These are phyloP conservation scores for Clitopilus hobsonii DNA, from an alignment of 768 basidiomycete genomes.

Conservation along the genomic window DNA sequence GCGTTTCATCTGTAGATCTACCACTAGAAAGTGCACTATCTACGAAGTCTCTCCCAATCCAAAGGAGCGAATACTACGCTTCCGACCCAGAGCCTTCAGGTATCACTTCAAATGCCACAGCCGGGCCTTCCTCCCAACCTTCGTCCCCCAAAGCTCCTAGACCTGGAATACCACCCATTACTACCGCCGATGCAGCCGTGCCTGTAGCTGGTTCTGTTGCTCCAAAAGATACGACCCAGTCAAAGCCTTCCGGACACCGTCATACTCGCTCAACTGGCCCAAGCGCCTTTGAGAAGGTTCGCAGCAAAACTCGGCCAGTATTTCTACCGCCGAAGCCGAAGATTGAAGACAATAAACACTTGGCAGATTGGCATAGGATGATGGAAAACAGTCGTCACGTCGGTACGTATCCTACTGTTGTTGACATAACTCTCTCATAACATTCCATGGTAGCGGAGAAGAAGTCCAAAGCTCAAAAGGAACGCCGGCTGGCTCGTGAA, in stretches of 20 bases:
- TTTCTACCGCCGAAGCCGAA: too few species aligned
- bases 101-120: slow-evolving; percentile 9
- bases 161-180: neutral
- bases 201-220: slow-evolving; percentile 6
- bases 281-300: slow-evolving; percentile 70
- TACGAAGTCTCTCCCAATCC: slow-evolving; percentile 17
- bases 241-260: slow-evolving; percentile 31
- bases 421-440: neutral
- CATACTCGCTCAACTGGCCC: slow-evolving; percentile 57
- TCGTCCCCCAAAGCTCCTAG: slow-evolving; percentile 15
- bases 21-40: slow-evolving; percentile 10
- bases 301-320: slow-evolving; percentile 70
- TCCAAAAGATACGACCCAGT: neutral
- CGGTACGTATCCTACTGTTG: slow-evolving; percentile 40
- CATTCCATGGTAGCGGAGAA: slow-evolving; percentile 54
- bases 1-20: slow-evolving; percentile 5
- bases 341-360: slow-evolving; percentile 82
- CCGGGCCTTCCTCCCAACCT: slow-evolving; percentile 8
- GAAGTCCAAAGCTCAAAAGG: slow-evolving; percentile 55
- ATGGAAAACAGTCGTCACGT: slow-evolving; percentile 74
- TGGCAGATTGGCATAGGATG: slow-evolving; percentile 85
- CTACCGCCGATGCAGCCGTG: slow-evolving; percentile 8
- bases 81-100: slow-evolving; percentile 9
- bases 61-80: slow-evolving; percentile 8
- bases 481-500: slow-evolving; percentile 61